Evolutionary conservation across 2,329 filamentous ascomycete genomes (phyloP).

Genomic region (Chaetomium olivaceum): DNA sequence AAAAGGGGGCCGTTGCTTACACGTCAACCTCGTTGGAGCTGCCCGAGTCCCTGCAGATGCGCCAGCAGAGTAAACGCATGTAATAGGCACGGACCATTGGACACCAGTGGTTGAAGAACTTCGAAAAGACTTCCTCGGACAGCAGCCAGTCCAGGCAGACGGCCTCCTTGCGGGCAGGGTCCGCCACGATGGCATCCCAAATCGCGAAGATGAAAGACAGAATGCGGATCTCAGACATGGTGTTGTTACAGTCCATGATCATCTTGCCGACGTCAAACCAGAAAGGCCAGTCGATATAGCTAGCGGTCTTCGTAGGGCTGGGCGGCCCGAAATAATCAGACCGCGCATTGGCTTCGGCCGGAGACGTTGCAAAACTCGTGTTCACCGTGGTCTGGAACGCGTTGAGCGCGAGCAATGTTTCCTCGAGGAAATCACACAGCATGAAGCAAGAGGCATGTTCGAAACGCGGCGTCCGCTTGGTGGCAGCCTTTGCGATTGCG

Average conservation of each 20-base stretch:
- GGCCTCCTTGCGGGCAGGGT: conserved; percentile 65
- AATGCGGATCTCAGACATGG: conserved; percentile 83
- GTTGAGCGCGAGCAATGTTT: conserved; percentile 67
- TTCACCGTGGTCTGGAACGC: conserved; percentile 42
- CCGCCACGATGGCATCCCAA: conserved; percentile 71
- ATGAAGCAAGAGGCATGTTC: conserved; percentile 84
- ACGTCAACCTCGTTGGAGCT: conserved; percentile 63
- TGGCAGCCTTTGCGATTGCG: conserved; percentile 69
- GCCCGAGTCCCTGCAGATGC: conserved; percentile 75
- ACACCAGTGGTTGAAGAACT: conserved; percentile 90
- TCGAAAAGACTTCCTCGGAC: conserved; percentile 71
- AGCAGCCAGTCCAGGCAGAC: conserved; percentile 77
- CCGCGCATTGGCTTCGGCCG: conserved; percentile 15
- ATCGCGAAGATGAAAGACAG: conserved; percentile 78
- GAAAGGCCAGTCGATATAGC: conserved; percentile 75
- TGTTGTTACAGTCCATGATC: conserved; percentile 82
- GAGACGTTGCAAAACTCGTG: conserved; percentile 36
- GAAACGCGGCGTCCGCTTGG: conserved; percentile 74
- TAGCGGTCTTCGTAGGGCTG: conserved; percentile 24
- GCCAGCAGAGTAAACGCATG: conserved; percentile 88
- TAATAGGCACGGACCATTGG: conserved; percentile 94
- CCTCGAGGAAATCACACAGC: conserved; percentile 88
- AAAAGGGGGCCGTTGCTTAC: conserved; percentile 51
- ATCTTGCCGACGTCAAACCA: conserved; percentile 79
- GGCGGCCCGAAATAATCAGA: conserved; percentile 19